A percentile compares a stretch with the other conserved stretches of the same genome.
Evolutionary conservation across 768 basidiomycete genomes (phyloP).

Genomic region (Tulasnella sp.): DNA sequence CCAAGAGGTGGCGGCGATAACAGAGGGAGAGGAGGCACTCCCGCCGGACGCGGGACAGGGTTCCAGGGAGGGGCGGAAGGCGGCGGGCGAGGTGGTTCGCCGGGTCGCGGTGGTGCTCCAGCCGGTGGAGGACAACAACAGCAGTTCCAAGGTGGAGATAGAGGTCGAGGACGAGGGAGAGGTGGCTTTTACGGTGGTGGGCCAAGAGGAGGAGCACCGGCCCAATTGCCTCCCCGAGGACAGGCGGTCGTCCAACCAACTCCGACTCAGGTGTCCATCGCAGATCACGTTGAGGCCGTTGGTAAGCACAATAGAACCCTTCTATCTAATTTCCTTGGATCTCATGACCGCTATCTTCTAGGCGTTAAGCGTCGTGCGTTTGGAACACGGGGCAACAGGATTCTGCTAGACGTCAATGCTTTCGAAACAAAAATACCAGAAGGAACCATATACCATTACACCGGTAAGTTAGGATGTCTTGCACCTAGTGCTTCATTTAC

Average conservation of each 20-base stretch:
- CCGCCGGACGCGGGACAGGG: neutral
- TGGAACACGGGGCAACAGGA: neutral
- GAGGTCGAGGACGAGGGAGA: conserved; percentile 14
- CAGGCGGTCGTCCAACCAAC: neutral
- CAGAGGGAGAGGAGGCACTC: neutral
- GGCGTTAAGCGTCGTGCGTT: conserved; percentile 7
- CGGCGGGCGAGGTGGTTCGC: neutral
- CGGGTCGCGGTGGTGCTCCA: neutral
- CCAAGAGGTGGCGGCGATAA: neutral
- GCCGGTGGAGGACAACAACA: neutral
- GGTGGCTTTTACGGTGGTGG: neutral
- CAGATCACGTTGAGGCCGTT: neutral
- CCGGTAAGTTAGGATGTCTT: neutral
- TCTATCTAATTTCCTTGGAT: neutral
- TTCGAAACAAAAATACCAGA: neutral
- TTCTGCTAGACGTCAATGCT: neutral
- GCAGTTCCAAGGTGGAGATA: conserved; percentile 1
- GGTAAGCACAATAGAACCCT: neutral
- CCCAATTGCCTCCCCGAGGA: neutral
- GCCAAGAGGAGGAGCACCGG: neutral
- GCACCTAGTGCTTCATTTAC: neutral
- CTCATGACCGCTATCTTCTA: neutral
- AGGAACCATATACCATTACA: neutral
- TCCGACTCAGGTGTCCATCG: neutral
- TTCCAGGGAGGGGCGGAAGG: neutral